Base-by-base conservation (phyloP, 2,329 filamentous ascomycete genomes). In the Thelonectria rubi region DNA sequence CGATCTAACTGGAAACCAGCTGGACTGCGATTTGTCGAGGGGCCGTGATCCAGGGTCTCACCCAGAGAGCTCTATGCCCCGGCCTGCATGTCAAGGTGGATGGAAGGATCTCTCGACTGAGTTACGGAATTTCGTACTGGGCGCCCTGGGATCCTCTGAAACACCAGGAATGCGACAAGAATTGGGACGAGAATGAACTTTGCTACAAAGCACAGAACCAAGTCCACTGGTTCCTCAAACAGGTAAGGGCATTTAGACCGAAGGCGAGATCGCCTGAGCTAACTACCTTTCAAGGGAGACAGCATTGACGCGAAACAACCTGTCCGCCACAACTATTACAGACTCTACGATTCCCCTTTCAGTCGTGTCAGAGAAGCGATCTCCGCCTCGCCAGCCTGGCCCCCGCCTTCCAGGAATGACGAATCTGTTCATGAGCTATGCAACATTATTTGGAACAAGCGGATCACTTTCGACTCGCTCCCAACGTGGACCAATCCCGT, bases 11-110 rank as follows among this genome's bases (percentile, higher is more conserved):
- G 5, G 1, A 10, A 6, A 1, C 1, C 2, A 12, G 77, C 0
- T 78, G 77, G 77, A 74, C 72, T 0, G 76, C 77, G 0, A 72
- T 78, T 4, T 75, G 73, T 18, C 72, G 75, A 0, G 75, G 77
- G 2, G 77, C 76, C 1, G 75, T 75, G 5, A 49, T 74, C 0
- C 66, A 68, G 0, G 74, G 73, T 0, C 55, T 76, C 1, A 55
- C 59, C 1, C 12, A 30, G 2, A 8, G 42, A 2, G 21, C 49
- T 0, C 43, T 65, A 0, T 60, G 48, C 0, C 2, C 50, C 0
- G 47, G 49, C 0, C 24, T 73, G 0, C 37, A 50, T 0, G 24
- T 70, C 0, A 57, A 20, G 0, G 66, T 76, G 0, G 55, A 56
- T 6, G 45, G 65, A 1, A 68, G 75, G 5, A 26, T 77, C 6